A percentile compares a stretch with the other conserved stretches of the same genome.
These are phyloP conservation scores for Alternaria viburni DNA, from an alignment of 2,329 filamentous ascomycete species.

Conservation along the genomic window DNA sequence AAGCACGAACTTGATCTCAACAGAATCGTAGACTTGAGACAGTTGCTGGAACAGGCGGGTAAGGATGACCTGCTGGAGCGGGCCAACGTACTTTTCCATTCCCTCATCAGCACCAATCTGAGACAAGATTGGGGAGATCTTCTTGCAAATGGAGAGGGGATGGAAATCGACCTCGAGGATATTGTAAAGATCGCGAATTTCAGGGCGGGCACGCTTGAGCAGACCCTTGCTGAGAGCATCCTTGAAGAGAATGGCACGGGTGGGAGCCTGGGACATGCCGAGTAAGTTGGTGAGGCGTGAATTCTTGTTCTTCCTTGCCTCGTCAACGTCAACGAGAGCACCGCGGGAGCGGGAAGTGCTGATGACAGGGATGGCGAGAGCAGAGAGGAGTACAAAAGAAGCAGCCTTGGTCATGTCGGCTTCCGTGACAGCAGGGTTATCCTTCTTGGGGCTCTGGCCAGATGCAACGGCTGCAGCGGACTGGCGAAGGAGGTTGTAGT, in stretches of 20 bases:
- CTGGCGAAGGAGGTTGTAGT: slow-evolving; percentile 94
- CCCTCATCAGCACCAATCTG: slow-evolving; percentile 93
- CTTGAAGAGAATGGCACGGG: slow-evolving; percentile 89
- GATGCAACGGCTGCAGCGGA: slow-evolving; percentile 82
- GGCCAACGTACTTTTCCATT: slow-evolving; percentile 96
- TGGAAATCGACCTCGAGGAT: slow-evolving; percentile 99
- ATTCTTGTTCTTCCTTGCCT: slow-evolving; percentile 98
- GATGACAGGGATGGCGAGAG: slow-evolving; percentile 97
- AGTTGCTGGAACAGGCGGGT: slow-evolving; percentile 98
- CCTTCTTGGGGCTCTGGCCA: slow-evolving; percentile 88
- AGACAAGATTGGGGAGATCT: slow-evolving; percentile 93
- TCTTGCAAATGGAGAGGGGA: slow-evolving; percentile 96
- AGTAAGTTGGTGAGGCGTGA: slow-evolving; percentile 93
- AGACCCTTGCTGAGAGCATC: slow-evolving; percentile 95
- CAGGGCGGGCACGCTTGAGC: slow-evolving; percentile 87
- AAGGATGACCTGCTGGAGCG: slow-evolving; percentile 97
- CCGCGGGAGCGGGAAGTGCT: slow-evolving; percentile 96
- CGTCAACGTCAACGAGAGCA: slow-evolving; percentile 94
- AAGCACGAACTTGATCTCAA: slow-evolving; percentile 92
- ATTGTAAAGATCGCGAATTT: slow-evolving; percentile 97
- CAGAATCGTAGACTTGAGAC: slow-evolving; percentile 98
- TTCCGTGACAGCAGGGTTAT: slow-evolving; percentile 89
- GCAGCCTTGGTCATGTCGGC: slow-evolving; percentile 92
- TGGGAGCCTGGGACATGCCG: slow-evolving; percentile 89
- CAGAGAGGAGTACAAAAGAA: slow-evolving; percentile 93